Percentiles rank a stretch among this genome's conserved stretches.
These are phyloP conservation scores for Phytopythium montanum DNA, from an alignment of 352 stramenopile species.

Conservation along the genomic window DNA sequence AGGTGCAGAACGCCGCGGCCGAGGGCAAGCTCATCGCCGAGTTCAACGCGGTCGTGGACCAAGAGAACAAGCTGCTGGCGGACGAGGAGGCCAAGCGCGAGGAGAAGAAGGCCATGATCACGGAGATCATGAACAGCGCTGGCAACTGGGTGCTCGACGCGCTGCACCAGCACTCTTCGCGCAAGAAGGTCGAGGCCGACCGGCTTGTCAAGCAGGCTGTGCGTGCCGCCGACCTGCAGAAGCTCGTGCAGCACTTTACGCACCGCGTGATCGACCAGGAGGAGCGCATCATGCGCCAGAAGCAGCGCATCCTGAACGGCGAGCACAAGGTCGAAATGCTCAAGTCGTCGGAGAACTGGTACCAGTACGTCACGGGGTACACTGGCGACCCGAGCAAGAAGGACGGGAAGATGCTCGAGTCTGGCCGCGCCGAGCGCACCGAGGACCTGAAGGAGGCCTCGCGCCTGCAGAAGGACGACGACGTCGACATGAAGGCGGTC, in stretches of 20 bases:
- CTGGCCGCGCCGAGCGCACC: constrained; percentile 50
- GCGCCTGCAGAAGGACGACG: constrained; percentile 83
- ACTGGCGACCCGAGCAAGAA: constrained; percentile 75
- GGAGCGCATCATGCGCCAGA: constrained; percentile 88
- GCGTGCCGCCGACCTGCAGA: constrained; percentile 79
- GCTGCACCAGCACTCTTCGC: constrained; percentile 79
- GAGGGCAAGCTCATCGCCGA: constrained; percentile 74
- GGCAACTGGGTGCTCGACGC: constrained; percentile 85
- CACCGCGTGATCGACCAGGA: constrained; percentile 88
- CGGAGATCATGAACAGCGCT: constrained; percentile 83
- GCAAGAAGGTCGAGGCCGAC: constrained; percentile 86
- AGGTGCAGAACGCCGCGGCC: constrained; percentile 67
- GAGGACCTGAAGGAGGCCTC: constrained; percentile 80
- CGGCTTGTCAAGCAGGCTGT: constrained; percentile 82
- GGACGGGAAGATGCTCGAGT: constrained; percentile 79
- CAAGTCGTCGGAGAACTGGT: constrained; percentile 89
- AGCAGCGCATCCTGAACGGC: constrained; percentile 86
- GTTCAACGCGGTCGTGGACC: constrained; percentile 67
- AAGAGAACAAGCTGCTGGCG: constrained; percentile 67
- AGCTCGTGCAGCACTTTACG: constrained; percentile 87
- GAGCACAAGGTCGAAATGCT: constrained; percentile 91
- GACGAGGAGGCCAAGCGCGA: constrained; percentile 86
- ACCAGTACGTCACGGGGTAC: constrained; percentile 83
- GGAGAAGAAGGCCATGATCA: constrained; percentile 86
- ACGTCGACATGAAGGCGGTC: constrained; percentile 70